Evolutionary conservation across 2,329 filamentous ascomycete genomes (phyloP).

Genomic region (Fusarium siculi): DNA sequence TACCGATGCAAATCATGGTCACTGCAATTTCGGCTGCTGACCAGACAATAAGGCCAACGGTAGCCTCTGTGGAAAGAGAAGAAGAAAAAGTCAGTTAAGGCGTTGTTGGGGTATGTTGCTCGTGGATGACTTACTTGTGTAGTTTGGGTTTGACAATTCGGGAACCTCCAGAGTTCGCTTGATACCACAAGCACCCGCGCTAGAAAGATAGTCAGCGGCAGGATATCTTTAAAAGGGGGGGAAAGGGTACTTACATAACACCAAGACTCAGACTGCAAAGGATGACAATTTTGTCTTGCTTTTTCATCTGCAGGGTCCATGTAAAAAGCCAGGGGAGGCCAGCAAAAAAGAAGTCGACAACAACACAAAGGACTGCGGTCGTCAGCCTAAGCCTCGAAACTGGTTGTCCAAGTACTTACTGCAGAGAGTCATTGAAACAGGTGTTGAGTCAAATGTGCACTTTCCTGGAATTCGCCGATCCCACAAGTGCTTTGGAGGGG

Average conservation of each 20-base stretch:
- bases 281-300: constrained; percentile 58
- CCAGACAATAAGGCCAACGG: constrained; percentile 52
- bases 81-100: no score
- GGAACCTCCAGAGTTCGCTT: constrained; percentile 44
- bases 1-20: constrained; percentile 54
- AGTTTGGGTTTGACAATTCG: constrained; percentile 42
- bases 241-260: constrained; percentile 45
- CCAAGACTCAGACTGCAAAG: constrained; percentile 55
- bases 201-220: background rate
- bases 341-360: constrained; percentile 54
- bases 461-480: constrained; percentile 22
- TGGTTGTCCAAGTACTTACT: constrained; percentile 11
- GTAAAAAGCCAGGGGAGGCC: constrained; percentile 57
- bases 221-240: no score
- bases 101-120: no score
- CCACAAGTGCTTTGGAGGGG: constrained; percentile 32
- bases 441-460: constrained; percentile 31
- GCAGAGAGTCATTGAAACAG: constrained; percentile 34
- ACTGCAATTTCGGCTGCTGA: constrained; percentile 52
- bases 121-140: constrained; percentile 21
- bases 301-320: constrained; percentile 57
- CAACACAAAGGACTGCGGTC: constrained; percentile 35
- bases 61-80: constrained; percentile 39
- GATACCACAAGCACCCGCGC: constrained; percentile 47
- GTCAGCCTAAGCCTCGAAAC: no score